These are phyloP conservation scores for Lepidium aucheri DNA, from an alignment of 345 rosid genomes.

Conservation along the genomic window DNA sequence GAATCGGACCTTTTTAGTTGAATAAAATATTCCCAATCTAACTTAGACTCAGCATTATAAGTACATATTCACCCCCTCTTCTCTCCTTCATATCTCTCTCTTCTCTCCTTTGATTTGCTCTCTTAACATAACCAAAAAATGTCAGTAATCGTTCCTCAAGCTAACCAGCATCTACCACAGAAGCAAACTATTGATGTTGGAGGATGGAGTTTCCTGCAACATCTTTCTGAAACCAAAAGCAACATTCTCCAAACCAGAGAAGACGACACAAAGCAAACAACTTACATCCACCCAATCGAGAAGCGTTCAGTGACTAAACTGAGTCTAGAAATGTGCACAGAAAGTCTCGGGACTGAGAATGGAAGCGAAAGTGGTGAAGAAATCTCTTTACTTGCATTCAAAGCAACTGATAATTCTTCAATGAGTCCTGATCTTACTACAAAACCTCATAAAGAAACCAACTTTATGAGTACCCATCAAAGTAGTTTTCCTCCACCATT, in stretches of 20 bases:
- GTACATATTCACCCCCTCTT: background rate
- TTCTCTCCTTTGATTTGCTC: background rate
- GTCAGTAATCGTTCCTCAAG: constrained; percentile 2
- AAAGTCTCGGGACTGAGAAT: constrained; percentile 72
- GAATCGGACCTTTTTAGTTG: too few relatives aligned
- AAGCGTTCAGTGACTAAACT: constrained; percentile 42
- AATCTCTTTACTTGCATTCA: constrained; percentile 24
- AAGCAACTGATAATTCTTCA: background rate
- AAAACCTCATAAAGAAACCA: background rate
- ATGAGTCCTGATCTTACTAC: background rate
- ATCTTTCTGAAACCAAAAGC: constrained; percentile 18
- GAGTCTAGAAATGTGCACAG: constrained; percentile 86
- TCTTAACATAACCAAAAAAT: background rate
- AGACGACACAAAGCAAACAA: constrained; percentile 10
- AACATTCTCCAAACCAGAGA: background rate
- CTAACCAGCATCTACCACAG: constrained; percentile 4
- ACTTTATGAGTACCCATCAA: constrained; percentile 5
- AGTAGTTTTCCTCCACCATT: constrained; percentile 75
- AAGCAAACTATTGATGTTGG: constrained; percentile 14
- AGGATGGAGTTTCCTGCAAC: constrained; percentile 57
- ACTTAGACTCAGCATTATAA: constrained; percentile 14
- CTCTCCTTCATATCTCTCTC: background rate
- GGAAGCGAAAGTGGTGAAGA: constrained; percentile 44
- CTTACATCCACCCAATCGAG: constrained; percentile 48
- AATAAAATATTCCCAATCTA: background rate